Percentiles rank a stretch among this genome's conserved stretches.
Conservation (phyloP, 139 green algal genomes). For the Dunaliella sp. region DNA sequence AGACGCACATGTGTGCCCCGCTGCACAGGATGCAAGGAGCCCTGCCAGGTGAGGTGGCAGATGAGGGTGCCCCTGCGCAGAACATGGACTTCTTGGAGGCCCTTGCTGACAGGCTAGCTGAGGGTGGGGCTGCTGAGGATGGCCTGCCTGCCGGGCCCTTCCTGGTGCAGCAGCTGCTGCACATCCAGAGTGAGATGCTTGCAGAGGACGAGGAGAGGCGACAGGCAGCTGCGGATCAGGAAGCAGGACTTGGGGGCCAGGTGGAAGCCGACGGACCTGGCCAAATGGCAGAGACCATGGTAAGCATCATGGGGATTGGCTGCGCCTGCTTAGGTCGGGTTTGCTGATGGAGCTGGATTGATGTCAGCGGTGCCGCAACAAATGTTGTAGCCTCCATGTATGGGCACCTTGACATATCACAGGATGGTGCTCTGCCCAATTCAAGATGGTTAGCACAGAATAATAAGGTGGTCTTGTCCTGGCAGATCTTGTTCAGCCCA, state of each 20-base stretch:
- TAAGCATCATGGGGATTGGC: too few relatives aligned
- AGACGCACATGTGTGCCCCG: too few relatives aligned
- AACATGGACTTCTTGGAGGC: neutral
- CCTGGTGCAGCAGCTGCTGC: neutral
- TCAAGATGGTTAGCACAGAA: too few relatives aligned
- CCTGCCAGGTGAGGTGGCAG: neutral
- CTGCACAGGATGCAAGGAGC: neutral
- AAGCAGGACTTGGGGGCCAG: neutral
- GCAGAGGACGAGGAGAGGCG: neutral
- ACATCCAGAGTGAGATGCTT: neutral
- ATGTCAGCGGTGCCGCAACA: too few relatives aligned
- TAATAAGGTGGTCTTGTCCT: too few relatives aligned
- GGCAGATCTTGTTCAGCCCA: too few relatives aligned
- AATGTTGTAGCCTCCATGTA: too few relatives aligned
- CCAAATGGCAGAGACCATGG: neutral
- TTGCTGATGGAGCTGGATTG: too few relatives aligned
- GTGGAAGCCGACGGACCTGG: neutral
- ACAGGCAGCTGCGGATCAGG: neutral
- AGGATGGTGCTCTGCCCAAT: too few relatives aligned
- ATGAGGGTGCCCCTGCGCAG: neutral
- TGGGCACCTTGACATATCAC: too few relatives aligned
- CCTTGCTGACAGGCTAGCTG: neutral
- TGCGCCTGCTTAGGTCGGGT: too few relatives aligned
- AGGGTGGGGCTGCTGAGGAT: neutral
- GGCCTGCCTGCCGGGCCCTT: neutral